Conservation (phyloP, 2,329 filamentous ascomycete genomes). For the Rhynchosporium secalis region DNA sequence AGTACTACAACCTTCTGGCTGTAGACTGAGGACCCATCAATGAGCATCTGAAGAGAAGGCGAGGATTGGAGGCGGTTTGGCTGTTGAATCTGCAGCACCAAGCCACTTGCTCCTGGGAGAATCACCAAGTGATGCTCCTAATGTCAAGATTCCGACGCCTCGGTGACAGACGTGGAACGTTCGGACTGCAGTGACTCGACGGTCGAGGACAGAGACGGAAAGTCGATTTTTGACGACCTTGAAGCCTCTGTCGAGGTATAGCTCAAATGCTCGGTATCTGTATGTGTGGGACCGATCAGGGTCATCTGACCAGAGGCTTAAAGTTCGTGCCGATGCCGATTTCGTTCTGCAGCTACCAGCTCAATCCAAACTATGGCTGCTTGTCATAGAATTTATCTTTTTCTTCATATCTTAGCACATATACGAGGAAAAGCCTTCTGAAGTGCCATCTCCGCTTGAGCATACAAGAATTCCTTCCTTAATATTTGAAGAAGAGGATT, state of each 20-base stretch:
- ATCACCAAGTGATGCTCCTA: not conserved
- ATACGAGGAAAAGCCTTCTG: too few species aligned
- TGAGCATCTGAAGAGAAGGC: not conserved
- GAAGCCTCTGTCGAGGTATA: not conserved
- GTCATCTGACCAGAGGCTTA: not conserved
- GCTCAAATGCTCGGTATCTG: not conserved
- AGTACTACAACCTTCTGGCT: not conserved
- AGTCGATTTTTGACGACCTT: not conserved
- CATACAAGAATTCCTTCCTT: too few species aligned
- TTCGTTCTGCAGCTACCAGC: too few species aligned
- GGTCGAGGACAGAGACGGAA: not conserved
- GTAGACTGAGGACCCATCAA: not conserved
- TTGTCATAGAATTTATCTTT: too few species aligned
- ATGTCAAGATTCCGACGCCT: not conserved
- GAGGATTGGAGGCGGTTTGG: conserved; percentile 31
- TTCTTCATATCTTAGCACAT: too few species aligned
- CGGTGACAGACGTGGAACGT: not conserved
- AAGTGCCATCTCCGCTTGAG: too few species aligned
- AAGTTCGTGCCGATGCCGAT: not conserved
- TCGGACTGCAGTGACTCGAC: not conserved
- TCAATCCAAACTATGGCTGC: too few species aligned
- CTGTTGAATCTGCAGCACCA: conserved; percentile 36
- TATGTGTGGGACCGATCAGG: not conserved
- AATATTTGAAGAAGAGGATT: too few species aligned
- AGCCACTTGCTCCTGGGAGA: not conserved